Evolutionary conservation across 139 green algal species (phyloP), one percentile per base, ranked within the genome.

Genomic region (Eudorina sp.): DNA sequence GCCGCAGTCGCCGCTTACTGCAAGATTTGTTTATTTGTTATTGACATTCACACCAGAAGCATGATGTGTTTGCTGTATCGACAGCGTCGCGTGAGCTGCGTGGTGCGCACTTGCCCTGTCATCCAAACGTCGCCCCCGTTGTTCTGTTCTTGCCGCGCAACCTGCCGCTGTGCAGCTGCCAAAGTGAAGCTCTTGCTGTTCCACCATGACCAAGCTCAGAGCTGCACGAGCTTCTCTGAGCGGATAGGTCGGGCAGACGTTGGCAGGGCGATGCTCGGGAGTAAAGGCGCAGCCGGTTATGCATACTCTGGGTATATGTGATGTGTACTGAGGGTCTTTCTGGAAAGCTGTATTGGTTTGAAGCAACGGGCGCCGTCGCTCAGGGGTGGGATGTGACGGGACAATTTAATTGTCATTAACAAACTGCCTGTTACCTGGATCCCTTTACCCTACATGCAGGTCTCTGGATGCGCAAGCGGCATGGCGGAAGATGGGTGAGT

Each of bases 401-500:
- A n/a, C n/a, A n/a, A n/a, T n/a, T n/a, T n/a, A n/a, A n/a, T n/a
- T n/a, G n/a, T n/a, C n/a, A n/a, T 66, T 66, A 34, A 25, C 55
- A 66, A 23, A 11, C 7, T 66, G 4, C 23, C 55, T 34, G 27
- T 72, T 72, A n/a, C n/a, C n/a, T 38, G 27, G 11, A 25, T 72
- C 62, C 36, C 69, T 48, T 48, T 77, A 14, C 18, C 68, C 38
- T 29, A 34, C 21, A 34, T 38, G 66, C 90, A 95, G 92, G 89
- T 89, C 90, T 9, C 62, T 70, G 55, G 92, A 95, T 74, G 90
- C 90, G 13, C 46, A 90, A 36, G 72, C 79, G 21, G 92, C 92
- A 7, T 95, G 92, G 92, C 51, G 88, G 16, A 92, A 92, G 64
- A 91, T 95, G 84, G 90, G 90, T 92, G 41, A 84, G 90, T n/a